phyloP scores from a whole-genome alignment of 352 stramenopile genomes.

The Globisporangium spinosum region DNA sequence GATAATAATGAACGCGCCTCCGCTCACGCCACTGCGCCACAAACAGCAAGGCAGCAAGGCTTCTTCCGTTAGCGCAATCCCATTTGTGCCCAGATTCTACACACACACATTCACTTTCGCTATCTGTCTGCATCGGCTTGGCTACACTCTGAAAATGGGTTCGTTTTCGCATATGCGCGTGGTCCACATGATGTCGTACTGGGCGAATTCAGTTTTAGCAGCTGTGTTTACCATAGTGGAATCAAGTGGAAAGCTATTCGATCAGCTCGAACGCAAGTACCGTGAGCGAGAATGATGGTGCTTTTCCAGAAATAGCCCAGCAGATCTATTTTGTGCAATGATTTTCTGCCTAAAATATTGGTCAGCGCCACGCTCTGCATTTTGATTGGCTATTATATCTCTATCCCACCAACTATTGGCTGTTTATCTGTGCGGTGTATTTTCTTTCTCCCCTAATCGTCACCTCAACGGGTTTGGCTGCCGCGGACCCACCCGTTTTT shows the following conservation, averaged over 20 bases:
- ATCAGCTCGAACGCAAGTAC: not conserved
- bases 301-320: constrained; percentile 3
- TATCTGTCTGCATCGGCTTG: not conserved
- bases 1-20: not conserved
- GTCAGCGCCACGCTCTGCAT: constrained; percentile 8
- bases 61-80: not conserved
- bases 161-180: constrained; percentile 9
- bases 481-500: constrained; percentile 10
- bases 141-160: constrained; percentile 12
- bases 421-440: not conserved
- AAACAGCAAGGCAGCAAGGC: not conserved
- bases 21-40: too few species aligned
- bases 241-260: not conserved
- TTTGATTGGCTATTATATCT: constrained; percentile 2
- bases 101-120: not conserved
- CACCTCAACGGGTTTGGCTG: not conserved
- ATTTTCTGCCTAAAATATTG: not conserved
- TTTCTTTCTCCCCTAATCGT: constrained; percentile 10
- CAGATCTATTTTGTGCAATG: not conserved
- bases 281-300: constrained; percentile 8
- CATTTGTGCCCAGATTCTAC: constrained; percentile 2
- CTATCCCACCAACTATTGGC: not conserved
- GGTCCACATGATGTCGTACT: constrained; percentile 7
- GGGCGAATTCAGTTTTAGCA: not conserved
- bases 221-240: too few species aligned